Evolutionary conservation across 2,329 filamentous ascomycete species (phyloP).

Genomic region (Ophiostoma himal-ulmi): DNA sequence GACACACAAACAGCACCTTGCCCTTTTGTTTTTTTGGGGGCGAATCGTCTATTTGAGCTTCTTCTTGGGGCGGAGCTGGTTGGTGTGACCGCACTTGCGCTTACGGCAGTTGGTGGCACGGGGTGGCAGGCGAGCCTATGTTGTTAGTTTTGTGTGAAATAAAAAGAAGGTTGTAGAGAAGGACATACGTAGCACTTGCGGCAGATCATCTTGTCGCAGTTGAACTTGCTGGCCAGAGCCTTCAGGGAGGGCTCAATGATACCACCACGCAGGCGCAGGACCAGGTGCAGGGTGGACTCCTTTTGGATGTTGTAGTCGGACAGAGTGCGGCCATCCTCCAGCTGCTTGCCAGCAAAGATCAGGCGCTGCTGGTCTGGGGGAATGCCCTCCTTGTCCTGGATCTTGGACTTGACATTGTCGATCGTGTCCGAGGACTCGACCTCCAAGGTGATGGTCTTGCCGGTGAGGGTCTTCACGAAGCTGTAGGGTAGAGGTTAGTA

Average conservation of each 20-base stretch:
- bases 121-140: slow-evolving; percentile 71
- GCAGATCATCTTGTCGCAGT: slow-evolving; percentile 99
- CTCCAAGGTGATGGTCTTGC: slow-evolving; percentile 99
- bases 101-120: slow-evolving; percentile 99
- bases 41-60: slow-evolving; percentile 55
- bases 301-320: slow-evolving; percentile 99
- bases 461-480: slow-evolving; percentile 99
- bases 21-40: slow-evolving; percentile 13
- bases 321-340: slow-evolving; percentile 94
- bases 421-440: slow-evolving; percentile 98
- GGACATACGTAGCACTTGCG: slow-evolving; percentile 83
- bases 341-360: slow-evolving; percentile 98
- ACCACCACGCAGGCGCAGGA: slow-evolving; percentile 97
- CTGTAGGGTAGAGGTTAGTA: slow-evolving; percentile 42
- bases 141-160: background rate
- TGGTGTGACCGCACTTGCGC: slow-evolving; percentile 99
- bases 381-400: slow-evolving; percentile 99
- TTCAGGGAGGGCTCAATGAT: slow-evolving; percentile 99
- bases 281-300: slow-evolving; percentile 97
- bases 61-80: slow-evolving; percentile 99
- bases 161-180: background rate
- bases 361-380: slow-evolving; percentile 96
- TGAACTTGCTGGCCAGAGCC: slow-evolving; percentile 98
- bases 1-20: slow-evolving; percentile 16
- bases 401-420: slow-evolving; percentile 99